Conservation (phyloP, 129 eudicot genomes). For the Daucus carota region DH1_v3.0 NC_030381.2:7531001-7531500, state of each 20-base stretch:
- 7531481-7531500: not conserved
- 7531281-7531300: not conserved
- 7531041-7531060: no score
- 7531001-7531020: no score
- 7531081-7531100: no score
- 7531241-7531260: not conserved
- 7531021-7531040: no score
- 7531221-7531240: not conserved
- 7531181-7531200: no score
- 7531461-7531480: not conserved
- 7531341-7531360: constrained; percentile 38
- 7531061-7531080: no score
- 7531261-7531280: not conserved
- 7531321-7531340: constrained; percentile 77
- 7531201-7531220: no score
- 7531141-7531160: not conserved
- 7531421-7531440: not conserved
- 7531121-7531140: not conserved
- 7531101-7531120: not conserved
- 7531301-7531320: constrained; percentile 82
- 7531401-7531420: constrained; percentile 3
- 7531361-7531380: constrained; percentile 84
- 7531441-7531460: not conserved
- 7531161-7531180: not conserved
- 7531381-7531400: constrained; percentile 30